Evolutionary conservation across 2,329 filamentous ascomycete genomes (phyloP), one percentile per base, ranked within the genome.

Genomic region (Pseudocercospora macadamiae): DNA sequence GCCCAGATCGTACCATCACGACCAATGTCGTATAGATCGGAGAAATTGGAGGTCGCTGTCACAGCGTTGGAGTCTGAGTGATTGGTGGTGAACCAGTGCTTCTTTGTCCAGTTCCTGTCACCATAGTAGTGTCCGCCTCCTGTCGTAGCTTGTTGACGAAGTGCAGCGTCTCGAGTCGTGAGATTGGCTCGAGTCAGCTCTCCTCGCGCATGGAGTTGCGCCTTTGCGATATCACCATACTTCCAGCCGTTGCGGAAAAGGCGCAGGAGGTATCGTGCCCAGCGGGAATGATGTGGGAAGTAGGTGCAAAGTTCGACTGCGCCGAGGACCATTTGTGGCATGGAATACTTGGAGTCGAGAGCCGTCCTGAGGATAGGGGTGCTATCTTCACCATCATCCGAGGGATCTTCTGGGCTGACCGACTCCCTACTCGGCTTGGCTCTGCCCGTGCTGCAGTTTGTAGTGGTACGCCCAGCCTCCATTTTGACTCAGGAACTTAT

Each of bases 201-300:
- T 7, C 19, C 44, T 18, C 54, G 30, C 6, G 42, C 42, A 14
- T 37, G 6, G 10, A 55, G 42, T 23, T 55, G 42, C 0, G 54
- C 54, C 16, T 48, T 37, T 2, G 21, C 44, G 9, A 49, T 49
- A n/a, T 48, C 30, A 2, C 26, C 18, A 14, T 16, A 26, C 16
- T 12, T 26, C 54, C 54, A 55, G 28, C 21, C 28, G 44, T 55
- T 55, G 2, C 42, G n/a, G 12, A 48, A 16, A 5, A 49, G 44
- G 18, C 54, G 54, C 6, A 55, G 18, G 12, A 49, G 18, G 44
- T 48, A 36, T 30, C 28, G 26, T 1, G 54, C 32, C 39, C 44
- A 55, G 2, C 21, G 32, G 1, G 21, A 8, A 6, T 55, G 54
- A 12, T 49, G 30, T 5, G 54, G 54, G 18, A 48, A 55, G 25